A percentile compares a stretch with the other conserved stretches of the same genome.
Conservation (phyloP, 305 asterid genomes). For the Ruellia speciosa region DNA sequence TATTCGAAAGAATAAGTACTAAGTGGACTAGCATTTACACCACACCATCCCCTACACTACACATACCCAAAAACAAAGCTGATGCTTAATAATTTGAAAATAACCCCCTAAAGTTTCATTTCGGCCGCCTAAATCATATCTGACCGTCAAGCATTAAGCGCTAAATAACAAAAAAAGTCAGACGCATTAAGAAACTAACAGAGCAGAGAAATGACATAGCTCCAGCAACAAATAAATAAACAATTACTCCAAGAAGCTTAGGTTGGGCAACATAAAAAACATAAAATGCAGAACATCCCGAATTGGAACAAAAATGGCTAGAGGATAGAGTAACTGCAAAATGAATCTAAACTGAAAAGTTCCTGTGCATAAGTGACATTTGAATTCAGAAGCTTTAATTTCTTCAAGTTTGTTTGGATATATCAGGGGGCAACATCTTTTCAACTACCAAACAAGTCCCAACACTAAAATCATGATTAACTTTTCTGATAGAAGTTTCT, state of each 20-base stretch:
- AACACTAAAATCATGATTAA: neutral
- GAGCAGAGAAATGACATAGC: no score
- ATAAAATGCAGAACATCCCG: neutral
- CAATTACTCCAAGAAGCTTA: no score
- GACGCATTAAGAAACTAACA: conserved; percentile 2
- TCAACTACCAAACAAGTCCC: neutral
- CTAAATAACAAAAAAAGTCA: neutral
- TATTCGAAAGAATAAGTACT: conserved; percentile 1
- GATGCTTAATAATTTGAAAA: conserved; percentile 2
- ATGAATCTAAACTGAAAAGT: neutral
- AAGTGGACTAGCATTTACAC: neutral
- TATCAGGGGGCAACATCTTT: neutral
- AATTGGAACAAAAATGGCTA: neutral
- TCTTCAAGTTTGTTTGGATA: neutral
- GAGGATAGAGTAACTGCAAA: neutral
- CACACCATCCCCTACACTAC: neutral
- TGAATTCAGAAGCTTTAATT: neutral
- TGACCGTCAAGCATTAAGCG: neutral
- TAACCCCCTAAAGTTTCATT: neutral
- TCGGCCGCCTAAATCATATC: neutral
- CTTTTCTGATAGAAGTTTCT: neutral
- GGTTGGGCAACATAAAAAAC: neutral
- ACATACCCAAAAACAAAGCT: no score
- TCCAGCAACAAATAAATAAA: no score
- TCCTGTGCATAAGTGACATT: neutral